Evolutionary conservation across 2,329 filamentous ascomycete species (phyloP).

Genomic region (Trichoderma harzianum): DNA sequence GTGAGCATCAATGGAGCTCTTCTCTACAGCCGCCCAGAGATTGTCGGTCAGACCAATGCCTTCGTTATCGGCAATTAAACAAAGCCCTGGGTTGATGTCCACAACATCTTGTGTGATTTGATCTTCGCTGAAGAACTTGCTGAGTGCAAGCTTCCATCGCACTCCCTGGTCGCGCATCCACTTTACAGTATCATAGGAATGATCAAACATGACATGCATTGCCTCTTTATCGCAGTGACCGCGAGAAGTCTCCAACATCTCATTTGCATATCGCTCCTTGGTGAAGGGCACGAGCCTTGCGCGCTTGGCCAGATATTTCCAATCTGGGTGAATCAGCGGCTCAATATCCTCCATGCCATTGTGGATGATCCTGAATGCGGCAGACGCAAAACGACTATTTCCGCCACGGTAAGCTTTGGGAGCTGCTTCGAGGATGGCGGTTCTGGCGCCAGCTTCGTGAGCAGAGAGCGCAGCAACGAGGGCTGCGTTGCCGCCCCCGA

Average conservation of each 20-base stretch:
- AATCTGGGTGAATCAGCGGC: constrained; percentile 59
- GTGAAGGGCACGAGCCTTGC: constrained; percentile 61
- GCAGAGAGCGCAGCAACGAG: constrained; percentile 59
- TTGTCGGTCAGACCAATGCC: constrained; percentile 45
- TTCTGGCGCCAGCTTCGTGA: constrained; percentile 42
- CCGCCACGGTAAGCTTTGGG: constrained; percentile 58
- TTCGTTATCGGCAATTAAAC: constrained; percentile 60
- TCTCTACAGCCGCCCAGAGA: too few relatives aligned
- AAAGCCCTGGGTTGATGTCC: constrained; percentile 27
- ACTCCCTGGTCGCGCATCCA: constrained; percentile 56
- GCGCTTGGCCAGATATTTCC: constrained; percentile 39
- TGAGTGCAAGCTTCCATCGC: constrained; percentile 47
- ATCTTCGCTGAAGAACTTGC: too few relatives aligned
- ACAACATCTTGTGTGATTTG: too few relatives aligned
- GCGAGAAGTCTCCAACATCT: constrained; percentile 55
- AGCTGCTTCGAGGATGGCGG: constrained; percentile 59
- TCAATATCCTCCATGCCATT: constrained; percentile 54
- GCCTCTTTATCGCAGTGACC: constrained; percentile 51
- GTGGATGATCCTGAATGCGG: constrained; percentile 58
- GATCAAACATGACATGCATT: constrained; percentile 46
- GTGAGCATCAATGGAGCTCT: too few relatives aligned
- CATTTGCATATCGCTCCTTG: constrained; percentile 48
- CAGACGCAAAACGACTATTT: constrained; percentile 64
- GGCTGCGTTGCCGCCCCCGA: constrained; percentile 63
- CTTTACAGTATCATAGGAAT: constrained; percentile 49